A percentile compares a stretch with the other conserved stretches of the same genome.
Evolutionary conservation across 2,329 filamentous ascomycete species (phyloP).

Genomic region (Chrysoporthe austroafricana): DNA sequence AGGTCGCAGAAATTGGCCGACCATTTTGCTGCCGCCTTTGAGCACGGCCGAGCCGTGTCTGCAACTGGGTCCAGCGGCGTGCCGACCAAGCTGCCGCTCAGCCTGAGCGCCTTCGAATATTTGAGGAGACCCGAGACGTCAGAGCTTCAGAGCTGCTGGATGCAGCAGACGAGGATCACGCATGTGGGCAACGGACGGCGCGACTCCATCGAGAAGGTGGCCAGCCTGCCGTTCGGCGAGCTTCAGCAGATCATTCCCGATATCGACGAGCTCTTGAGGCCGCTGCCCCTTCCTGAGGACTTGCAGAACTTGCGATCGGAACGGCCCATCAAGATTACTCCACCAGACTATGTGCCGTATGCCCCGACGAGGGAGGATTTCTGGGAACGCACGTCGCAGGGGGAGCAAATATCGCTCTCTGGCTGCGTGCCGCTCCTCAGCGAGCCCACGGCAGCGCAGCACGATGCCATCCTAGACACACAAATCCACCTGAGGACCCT

Average conservation of each 20-base stretch:
- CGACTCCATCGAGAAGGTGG: conserved; percentile 28
- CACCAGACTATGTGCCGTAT: conserved; percentile 33
- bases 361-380: conserved; percentile 37
- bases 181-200: conserved; percentile 24
- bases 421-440: conserved; percentile 40
- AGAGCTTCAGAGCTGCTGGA: conserved; percentile 39
- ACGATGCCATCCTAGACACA: conserved; percentile 37
- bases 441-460: conserved; percentile 36
- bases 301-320: conserved; percentile 30
- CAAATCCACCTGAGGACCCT: conserved; percentile 39
- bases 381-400: conserved; percentile 38
- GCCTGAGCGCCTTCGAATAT: conserved; percentile 42
- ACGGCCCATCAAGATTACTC: conserved; percentile 24
- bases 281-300: conserved; percentile 28
- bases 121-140: conserved; percentile 39
- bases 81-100: conserved; percentile 26
- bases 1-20: conserved; percentile 42
- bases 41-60: conserved; percentile 36
- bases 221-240: conserved; percentile 32
- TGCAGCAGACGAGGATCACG: conserved; percentile 33
- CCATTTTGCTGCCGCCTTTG: conserved; percentile 41
- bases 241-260: conserved; percentile 35
- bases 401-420: conserved; percentile 33
- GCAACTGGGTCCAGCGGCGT: conserved; percentile 8
- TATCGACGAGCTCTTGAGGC: conserved; percentile 32